Conservation (phyloP, 176 grass and related monocot genomes). For the Olyra latifolia region DNA sequence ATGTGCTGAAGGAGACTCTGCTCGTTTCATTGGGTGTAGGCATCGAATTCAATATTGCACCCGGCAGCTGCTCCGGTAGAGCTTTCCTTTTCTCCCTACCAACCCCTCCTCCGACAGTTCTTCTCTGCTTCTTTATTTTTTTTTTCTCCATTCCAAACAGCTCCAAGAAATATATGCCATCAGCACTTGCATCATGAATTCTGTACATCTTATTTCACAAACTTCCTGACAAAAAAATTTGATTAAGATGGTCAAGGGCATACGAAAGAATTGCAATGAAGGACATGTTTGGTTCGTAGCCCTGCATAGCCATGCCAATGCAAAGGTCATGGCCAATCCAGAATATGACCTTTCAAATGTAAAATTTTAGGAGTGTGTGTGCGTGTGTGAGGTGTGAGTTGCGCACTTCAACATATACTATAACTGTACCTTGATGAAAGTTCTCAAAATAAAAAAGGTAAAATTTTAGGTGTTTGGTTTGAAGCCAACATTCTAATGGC, state of each 20-base stretch:
- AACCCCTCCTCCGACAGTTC: conserved; percentile 36
- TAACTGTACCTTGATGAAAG: too few species aligned
- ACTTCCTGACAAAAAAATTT: background rate
- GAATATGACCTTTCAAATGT: too few species aligned
- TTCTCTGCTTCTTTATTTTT: background rate
- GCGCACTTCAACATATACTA: too few species aligned
- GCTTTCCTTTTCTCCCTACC: conserved; percentile 36
- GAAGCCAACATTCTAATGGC: too few species aligned
- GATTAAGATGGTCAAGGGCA: background rate
- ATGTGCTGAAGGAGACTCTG: conserved; percentile 38
- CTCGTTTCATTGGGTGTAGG: conserved; percentile 28
- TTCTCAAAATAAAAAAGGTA: too few species aligned
- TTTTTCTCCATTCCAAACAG: background rate
- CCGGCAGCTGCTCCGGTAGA: conserved; percentile 37
- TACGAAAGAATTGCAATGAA: background rate
- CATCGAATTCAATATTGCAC: conserved; percentile 42
- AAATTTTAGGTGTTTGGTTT: too few species aligned
- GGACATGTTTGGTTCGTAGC: too few species aligned
- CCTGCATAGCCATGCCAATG: too few species aligned
- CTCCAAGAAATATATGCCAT: background rate
- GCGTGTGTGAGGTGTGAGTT: too few species aligned
- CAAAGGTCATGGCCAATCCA: too few species aligned
- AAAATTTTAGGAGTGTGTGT: too few species aligned
- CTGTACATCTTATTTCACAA: background rate
- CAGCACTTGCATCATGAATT: background rate